Conservation (phyloP, 306 rosid species). For the Glycine soja region DNA sequence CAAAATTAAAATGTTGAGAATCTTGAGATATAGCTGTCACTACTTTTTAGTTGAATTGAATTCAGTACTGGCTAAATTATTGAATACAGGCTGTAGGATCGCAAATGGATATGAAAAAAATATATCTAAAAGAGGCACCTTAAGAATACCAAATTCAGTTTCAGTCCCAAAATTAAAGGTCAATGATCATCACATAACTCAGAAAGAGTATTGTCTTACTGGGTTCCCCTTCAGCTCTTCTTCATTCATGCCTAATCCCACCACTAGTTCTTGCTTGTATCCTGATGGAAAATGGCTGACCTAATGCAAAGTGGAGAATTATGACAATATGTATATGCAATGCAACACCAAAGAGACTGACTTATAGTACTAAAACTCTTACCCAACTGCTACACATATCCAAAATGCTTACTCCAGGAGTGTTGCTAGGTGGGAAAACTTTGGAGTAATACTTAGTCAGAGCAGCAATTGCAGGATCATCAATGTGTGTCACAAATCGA, state of each 20-base stretch:
- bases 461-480: slow-evolving; percentile 79
- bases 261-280: slow-evolving; percentile 78
- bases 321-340: slow-evolving; percentile 17
- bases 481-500: slow-evolving; percentile 87
- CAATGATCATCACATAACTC: slow-evolving; percentile 14
- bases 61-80: background rate
- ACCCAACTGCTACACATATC: slow-evolving; percentile 96
- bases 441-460: slow-evolving; percentile 75
- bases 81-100: background rate
- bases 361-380: slow-evolving; percentile 41
- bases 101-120: background rate
- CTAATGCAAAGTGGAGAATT: slow-evolving; percentile 43
- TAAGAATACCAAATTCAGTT: slow-evolving; percentile 9
- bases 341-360: slow-evolving; percentile 15
- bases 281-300: slow-evolving; percentile 89
- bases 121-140: background rate
- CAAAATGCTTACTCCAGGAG: slow-evolving; percentile 74
- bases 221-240: slow-evolving; percentile 79
- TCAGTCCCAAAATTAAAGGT: slow-evolving; percentile 11
- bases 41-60: slow-evolving; percentile 12
- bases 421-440: slow-evolving; percentile 75
- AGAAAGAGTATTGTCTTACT: slow-evolving; percentile 49
- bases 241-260: slow-evolving; percentile 85
- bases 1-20: background rate
- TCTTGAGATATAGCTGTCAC: slow-evolving; percentile 10